Evolutionary conservation across 371 early-diverging fungal species (phyloP).

Genomic region (Mortierella sp.): DNA sequence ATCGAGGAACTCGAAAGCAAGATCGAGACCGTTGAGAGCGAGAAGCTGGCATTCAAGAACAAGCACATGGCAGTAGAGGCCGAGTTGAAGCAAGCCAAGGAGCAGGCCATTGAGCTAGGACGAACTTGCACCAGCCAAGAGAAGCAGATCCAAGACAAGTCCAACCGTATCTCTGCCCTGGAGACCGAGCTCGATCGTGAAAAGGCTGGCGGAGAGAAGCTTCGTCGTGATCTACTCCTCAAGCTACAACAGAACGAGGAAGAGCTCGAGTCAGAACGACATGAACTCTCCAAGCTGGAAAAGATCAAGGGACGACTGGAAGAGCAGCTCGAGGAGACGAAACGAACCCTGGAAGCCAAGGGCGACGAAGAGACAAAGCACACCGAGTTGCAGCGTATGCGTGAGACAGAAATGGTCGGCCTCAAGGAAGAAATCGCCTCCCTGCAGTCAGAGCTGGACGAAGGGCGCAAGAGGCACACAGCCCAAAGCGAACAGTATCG

Average conservation of each 20-base stretch:
- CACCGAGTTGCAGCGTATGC: constrained; percentile 72
- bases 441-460: constrained; percentile 71
- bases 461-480: constrained; percentile 65
- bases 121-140: constrained; percentile 57
- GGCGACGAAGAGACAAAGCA: constrained; percentile 79
- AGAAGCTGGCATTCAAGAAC: constrained; percentile 66
- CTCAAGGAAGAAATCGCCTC: constrained; percentile 69
- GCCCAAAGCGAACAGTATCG: constrained; percentile 70
- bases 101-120: constrained; percentile 62
- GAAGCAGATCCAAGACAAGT: constrained; percentile 59
- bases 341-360: constrained; percentile 76
- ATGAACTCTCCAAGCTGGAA: constrained; percentile 66
- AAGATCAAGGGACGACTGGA: constrained; percentile 69
- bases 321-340: constrained; percentile 69
- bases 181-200: constrained; percentile 66
- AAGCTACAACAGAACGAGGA: constrained; percentile 72
- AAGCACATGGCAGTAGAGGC: constrained; percentile 57
- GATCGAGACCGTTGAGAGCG: constrained; percentile 65
- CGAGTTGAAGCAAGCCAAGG: constrained; percentile 60
- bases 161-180: constrained; percentile 52
- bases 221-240: constrained; percentile 66
- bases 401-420: constrained; percentile 79
- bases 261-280: constrained; percentile 69
- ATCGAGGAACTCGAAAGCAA: constrained; percentile 70
- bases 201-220: constrained; percentile 63